phyloP scores from a whole-genome alignment of 2,329 filamentous ascomycete species.

The Gnomoniopsis sp. region DNA sequence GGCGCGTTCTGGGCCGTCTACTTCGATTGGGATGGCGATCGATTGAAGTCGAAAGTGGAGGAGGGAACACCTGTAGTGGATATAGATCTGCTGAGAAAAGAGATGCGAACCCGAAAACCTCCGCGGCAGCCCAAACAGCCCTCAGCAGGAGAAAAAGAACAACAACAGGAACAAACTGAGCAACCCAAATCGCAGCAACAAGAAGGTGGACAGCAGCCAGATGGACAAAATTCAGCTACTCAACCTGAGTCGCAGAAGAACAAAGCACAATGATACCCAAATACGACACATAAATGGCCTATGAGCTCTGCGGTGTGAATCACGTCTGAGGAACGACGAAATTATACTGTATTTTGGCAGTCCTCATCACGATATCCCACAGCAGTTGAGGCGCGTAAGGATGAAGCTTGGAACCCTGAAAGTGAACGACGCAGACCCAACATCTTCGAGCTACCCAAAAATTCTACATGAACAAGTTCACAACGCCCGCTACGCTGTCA shows the following conservation, averaged over 20 bases:
- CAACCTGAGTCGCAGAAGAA: background rate
- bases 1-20: conserved; percentile 43
- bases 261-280: background rate
- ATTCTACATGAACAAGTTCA: conserved; percentile 23
- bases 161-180: background rate
- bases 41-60: conserved; percentile 40
- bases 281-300: background rate
- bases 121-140: background rate
- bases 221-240: background rate
- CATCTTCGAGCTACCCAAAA: too few relatives aligned
- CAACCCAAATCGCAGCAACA: background rate
- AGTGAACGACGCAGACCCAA: too few relatives aligned
- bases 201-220: background rate
- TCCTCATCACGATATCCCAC: too few relatives aligned
- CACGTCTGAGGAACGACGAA: too few relatives aligned
- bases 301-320: background rate
- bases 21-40: conserved; percentile 45
- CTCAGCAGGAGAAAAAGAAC: background rate
- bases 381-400: too few relatives aligned
- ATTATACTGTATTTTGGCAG: too few relatives aligned
- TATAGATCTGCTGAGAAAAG: conserved; percentile 49
- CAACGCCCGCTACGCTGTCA: conserved; percentile 28
- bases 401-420: background rate
- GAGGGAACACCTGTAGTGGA: conserved; percentile 49
- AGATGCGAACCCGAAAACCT: conserved; percentile 30